Percentiles rank a stretch among this genome's conserved stretches.
phyloP scores from a whole-genome alignment of 805 yeast genomes.

The fission yeast (Schizosaccharomyces pombe) region ASM294v3 CU329670.1:3905501-3906000 shows the following conservation, averaged over 20 bases:
- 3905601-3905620: conserved; percentile 81
- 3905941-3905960: conserved; percentile 76
- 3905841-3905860: conserved; percentile 74
- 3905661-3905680: conserved; percentile 67
- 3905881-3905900: conserved; percentile 91
- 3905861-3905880: conserved; percentile 88
- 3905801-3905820: conserved; percentile 57
- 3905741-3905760: conserved; percentile 62
- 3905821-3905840: conserved; percentile 64
- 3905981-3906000: conserved; percentile 53
- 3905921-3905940: conserved; percentile 73
- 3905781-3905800: conserved; percentile 20
- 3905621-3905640: conserved; percentile 85
- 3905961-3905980: conserved; percentile 77
- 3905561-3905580: conserved; percentile 64
- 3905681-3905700: conserved; percentile 81
- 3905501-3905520: conserved; percentile 79
- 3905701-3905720: conserved; percentile 51
- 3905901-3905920: conserved; percentile 62
- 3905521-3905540: conserved; percentile 75
- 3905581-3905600: conserved; percentile 93
- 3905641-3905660: conserved; percentile 83
- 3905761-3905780: conserved; percentile 56
- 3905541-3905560: conserved; percentile 59
- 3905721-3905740: conserved; percentile 65